Percentiles rank a stretch among this genome's conserved stretches.
phyloP scores from a whole-genome alignment of 2,329 filamentous ascomycete genomes.

The Cladosporium oxysporum region DNA sequence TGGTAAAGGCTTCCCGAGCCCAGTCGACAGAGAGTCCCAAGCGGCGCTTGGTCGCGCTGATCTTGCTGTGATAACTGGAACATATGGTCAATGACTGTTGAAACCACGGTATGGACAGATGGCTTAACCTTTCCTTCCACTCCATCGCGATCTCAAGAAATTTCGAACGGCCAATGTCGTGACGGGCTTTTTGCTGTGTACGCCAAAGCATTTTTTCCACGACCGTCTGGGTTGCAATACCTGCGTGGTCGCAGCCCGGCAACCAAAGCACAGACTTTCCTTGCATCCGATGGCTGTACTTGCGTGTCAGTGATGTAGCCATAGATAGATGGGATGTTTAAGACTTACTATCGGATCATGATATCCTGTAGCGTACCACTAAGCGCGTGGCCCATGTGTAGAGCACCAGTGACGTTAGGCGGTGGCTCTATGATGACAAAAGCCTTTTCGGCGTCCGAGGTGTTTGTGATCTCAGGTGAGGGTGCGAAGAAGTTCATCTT shows the following conservation, averaged over 20 bases:
- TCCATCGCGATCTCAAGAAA: constrained; percentile 83
- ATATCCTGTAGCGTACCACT: constrained; percentile 85
- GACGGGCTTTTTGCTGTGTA: constrained; percentile 58
- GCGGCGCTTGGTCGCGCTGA: constrained; percentile 79
- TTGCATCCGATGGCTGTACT: constrained; percentile 80
- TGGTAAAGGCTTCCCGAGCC: constrained; percentile 91
- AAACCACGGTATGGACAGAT: constrained; percentile 50
- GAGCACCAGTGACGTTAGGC: constrained; percentile 89
- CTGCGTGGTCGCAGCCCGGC: constrained; percentile 92
- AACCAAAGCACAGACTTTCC: constrained; percentile 85
- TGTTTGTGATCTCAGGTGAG: background rate
- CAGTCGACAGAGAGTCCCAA: constrained; percentile 94
- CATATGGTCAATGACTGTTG: background rate
- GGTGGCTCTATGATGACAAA: constrained; percentile 94
- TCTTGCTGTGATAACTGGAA: constrained; percentile 63
- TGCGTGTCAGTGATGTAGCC: background rate
- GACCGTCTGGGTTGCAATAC: constrained; percentile 92
- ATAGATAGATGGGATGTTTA: background rate
- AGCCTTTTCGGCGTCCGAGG: background rate
- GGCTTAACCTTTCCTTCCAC: constrained; percentile 75
- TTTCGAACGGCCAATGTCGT: constrained; percentile 80
- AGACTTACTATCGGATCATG: constrained; percentile 60
- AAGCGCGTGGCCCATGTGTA: constrained; percentile 90
- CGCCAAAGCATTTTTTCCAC: constrained; percentile 94
- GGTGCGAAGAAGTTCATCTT: background rate